Conservation (phyloP, 2,329 filamentous ascomycete genomes). For the Cladosporium velox region DNA sequence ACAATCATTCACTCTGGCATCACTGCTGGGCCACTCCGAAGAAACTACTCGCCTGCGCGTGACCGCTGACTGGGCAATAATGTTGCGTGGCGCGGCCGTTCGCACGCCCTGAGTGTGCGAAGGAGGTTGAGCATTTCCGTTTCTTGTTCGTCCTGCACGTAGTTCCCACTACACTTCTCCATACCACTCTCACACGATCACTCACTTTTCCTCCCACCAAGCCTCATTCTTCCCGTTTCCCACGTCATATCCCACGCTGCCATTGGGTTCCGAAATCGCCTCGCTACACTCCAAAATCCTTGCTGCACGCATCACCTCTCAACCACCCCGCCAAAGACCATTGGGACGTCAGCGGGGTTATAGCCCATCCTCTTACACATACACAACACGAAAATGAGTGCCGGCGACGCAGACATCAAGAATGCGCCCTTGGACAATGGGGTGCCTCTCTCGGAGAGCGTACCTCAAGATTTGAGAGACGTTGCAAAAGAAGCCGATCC, state of each 20-base stretch:
- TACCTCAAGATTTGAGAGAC: conserved; percentile 15
- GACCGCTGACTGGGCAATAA: conserved; percentile 21
- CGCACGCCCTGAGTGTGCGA: conserved; percentile 7
- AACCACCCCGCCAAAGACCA: conserved; percentile 18
- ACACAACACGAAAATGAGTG: too few relatives aligned
- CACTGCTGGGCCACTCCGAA: conserved; percentile 20
- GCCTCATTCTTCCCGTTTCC: not conserved
- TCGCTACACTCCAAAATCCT: not conserved
- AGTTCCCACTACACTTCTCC: conserved; percentile 3
- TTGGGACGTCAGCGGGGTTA: conserved; percentile 18
- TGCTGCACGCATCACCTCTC: conserved; percentile 4
- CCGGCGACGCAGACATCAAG: conserved; percentile 15
- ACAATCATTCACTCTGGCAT: conserved; percentile 21
- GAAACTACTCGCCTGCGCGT: conserved; percentile 21
- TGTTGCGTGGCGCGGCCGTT: conserved; percentile 15
- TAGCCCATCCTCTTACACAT: not conserved
- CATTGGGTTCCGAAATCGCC: conserved; percentile 4
- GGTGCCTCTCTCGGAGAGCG: not conserved
- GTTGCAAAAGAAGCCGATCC: conserved; percentile 7
- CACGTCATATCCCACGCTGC: conserved; percentile 5
- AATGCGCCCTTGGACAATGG: conserved; percentile 16
- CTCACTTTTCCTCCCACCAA: not conserved
- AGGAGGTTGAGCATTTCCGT: conserved; percentile 16
- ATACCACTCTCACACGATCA: not conserved
- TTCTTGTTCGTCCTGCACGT: conserved; percentile 8